Base-by-base conservation (phyloP, 306 rosid species). In the Cucurbita pepo region DNA sequence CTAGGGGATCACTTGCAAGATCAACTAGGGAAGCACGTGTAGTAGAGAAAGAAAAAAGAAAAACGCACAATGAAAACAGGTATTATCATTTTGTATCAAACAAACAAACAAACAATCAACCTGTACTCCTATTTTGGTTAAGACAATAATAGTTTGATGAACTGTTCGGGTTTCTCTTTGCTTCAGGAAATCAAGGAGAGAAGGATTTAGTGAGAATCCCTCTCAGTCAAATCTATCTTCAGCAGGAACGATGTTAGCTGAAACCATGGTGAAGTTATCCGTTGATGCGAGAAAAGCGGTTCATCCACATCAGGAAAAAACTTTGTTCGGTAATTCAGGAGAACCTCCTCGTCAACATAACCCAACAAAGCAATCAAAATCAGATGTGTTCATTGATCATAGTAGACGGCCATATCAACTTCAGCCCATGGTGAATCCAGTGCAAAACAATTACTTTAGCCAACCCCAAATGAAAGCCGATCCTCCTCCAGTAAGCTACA, bases 1-100 rank as follows among this genome's bases (percentile, higher is more conserved):
- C 77, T 0, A 88, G 97, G 82, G 97, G 98, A 75, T 70, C 56
- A 72, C 72, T 82, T 65, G 98, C 98, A 61, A 85, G 96, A 74
- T 87, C 84, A 10, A 82, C 81, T 12, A 86, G 97, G 74, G 97
- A 86, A 77, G 79, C 61, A 56, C 88, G 97, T 71, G 58, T 87
- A 53, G 81, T 81, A 56, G 83, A 81, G 82, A 93, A 87, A 82
- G 87, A 83, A 55, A 77, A 73, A 70, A 80, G 84, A 52, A 87
- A 87, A 76, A 6, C 14, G 52, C 76, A 4, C 34, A 82, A 15
- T 75, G 78, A 58, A 79, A 84, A 77, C n/a, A 81, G 96, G 96
- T 93, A 66, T 19, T 48, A 48, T 15, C 3, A 50, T 16, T 15
- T 52, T 50, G n/a, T 34, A n/a, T 8, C 15, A 30, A 50, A 45